Conservation (phyloP, 208 protist species). For the Phytomonas sp. region DNA sequence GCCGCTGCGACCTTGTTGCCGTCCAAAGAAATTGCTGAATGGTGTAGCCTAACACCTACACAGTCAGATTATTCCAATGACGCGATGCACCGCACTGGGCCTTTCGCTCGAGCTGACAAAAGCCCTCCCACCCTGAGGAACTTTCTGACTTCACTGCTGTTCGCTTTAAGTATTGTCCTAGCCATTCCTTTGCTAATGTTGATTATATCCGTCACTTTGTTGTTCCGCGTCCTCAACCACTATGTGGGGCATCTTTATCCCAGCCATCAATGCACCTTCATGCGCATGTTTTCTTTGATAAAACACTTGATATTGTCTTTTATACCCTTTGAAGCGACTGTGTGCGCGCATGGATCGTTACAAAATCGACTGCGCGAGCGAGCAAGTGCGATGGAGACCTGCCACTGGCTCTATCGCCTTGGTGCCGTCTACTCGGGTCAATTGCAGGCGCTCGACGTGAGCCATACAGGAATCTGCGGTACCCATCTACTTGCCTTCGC, state of each 20-base stretch:
- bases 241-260: not conserved
- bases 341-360: not conserved
- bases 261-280: not conserved
- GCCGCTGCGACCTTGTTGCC: not conserved
- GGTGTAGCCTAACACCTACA: not conserved
- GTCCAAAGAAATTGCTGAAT: not conserved
- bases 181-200: not conserved
- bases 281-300: not conserved
- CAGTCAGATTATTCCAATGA: not conserved
- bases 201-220: not conserved
- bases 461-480: slow-evolving; percentile 37
- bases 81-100: not conserved
- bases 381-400: not conserved
- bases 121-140: not conserved
- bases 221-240: not conserved
- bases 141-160: not conserved
- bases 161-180: not conserved
- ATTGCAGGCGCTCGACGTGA: slow-evolving; percentile 30
- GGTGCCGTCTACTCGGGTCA: not conserved
- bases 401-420: slow-evolving; percentile 1
- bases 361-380: slow-evolving; percentile 1
- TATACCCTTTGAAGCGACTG: not conserved
- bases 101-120: not conserved
- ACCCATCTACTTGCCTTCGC: slow-evolving; percentile 33
- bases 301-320: not conserved